A percentile compares a stretch with the other conserved stretches of the same genome.
Conservation (phyloP, 352 stramenopile genomes). For the Globisporangium viniferum region DNA sequence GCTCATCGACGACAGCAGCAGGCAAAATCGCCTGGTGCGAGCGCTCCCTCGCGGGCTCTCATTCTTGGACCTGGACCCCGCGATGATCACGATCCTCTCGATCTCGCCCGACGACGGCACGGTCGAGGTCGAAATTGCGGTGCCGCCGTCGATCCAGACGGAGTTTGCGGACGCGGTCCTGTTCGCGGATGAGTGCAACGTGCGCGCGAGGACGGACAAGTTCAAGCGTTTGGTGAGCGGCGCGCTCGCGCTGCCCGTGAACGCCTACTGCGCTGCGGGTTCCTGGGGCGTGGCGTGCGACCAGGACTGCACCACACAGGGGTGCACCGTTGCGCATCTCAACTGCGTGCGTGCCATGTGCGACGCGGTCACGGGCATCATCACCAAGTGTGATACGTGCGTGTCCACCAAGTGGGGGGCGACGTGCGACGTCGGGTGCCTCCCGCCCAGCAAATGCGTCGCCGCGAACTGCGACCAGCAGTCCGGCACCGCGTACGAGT, state of each 20-base stretch:
- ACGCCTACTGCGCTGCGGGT: not conserved
- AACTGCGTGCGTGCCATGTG: not conserved
- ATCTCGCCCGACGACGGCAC: too few relatives aligned
- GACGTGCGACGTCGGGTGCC: not conserved
- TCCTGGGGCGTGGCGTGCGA: not conserved
- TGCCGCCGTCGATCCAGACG: too few relatives aligned
- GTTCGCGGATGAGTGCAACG: too few relatives aligned
- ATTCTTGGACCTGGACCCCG: too few relatives aligned
- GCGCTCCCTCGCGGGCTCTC: not conserved
- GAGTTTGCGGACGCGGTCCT: too few relatives aligned
- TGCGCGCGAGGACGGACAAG: not conserved
- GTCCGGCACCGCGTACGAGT: not conserved
- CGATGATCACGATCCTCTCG: too few relatives aligned
- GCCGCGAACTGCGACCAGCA: not conserved
- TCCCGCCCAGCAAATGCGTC: not conserved
- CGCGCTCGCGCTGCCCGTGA: not conserved
- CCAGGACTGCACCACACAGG: not conserved
- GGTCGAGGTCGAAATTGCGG: too few relatives aligned
- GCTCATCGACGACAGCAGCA: not conserved
- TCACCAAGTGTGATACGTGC: not conserved
- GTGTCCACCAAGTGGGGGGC: not conserved
- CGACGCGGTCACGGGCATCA: not conserved
- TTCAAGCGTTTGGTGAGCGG: not conserved
- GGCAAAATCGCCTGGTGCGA: not conserved
- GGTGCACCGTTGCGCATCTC: not conserved